These are phyloP conservation scores for Backusella australiensis DNA, from an alignment of 192 early-diverging fungal genomes.

Conservation along the genomic window DNA sequence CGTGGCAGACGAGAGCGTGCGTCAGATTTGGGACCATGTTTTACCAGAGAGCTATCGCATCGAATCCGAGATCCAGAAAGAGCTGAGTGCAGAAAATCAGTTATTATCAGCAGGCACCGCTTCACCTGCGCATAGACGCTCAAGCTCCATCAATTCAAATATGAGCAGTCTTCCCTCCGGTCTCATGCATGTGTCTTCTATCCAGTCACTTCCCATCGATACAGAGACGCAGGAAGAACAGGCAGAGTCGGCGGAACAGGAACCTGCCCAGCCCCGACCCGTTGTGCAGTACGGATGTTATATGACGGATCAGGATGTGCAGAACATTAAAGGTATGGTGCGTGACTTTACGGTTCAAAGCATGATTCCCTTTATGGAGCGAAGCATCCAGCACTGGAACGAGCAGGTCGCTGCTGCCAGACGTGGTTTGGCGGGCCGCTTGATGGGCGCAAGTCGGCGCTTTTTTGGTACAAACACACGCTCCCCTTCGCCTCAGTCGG, in stretches of 20 bases:
- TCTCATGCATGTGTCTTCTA: background rate
- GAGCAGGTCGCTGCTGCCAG: conserved; percentile 88
- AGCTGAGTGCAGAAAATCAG: background rate
- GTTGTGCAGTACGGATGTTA: conserved; percentile 49
- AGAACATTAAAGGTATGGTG: conserved; percentile 46
- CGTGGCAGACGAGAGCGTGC: background rate
- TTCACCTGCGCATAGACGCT: conserved; percentile 8
- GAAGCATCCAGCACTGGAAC: conserved; percentile 83
- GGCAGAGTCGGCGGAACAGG: background rate
- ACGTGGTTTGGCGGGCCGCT: conserved; percentile 84
- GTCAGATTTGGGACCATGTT: conserved; percentile 7
- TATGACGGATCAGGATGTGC: conserved; percentile 53
- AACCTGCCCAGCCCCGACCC: conserved; percentile 12
- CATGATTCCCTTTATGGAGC: conserved; percentile 87
- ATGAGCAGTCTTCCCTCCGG: background rate
- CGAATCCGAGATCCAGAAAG: conserved; percentile 11
- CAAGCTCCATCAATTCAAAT: conserved; percentile 9
- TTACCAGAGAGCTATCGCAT: conserved; percentile 2
- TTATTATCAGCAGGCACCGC: background rate
- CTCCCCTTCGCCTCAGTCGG: conserved; percentile 39
- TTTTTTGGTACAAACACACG: conserved; percentile 73
- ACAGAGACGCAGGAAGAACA: conserved; percentile 19
- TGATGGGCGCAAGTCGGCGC: conserved; percentile 80
- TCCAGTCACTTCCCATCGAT: conserved; percentile 8
- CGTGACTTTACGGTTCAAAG: conserved; percentile 67